These are phyloP conservation scores for Henckelia pumila DNA, from an alignment of 257 asterid genomes.

Conservation along the genomic window DNA sequence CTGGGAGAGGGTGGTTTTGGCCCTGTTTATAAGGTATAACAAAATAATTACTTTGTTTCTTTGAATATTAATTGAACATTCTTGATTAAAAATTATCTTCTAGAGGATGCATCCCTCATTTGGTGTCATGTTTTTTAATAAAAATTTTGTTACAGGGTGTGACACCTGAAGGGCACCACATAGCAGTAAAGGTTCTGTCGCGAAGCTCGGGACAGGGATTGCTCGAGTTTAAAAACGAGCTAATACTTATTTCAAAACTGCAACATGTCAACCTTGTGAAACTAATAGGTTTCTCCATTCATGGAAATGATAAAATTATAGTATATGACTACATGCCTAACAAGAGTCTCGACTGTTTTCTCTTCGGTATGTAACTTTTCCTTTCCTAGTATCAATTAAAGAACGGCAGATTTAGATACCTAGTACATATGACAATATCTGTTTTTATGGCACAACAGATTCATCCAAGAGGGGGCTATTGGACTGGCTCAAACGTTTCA, in stretches of 20 bases:
- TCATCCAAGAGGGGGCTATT: slow-evolving; percentile 28
- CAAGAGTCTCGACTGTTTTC: slow-evolving; percentile 57
- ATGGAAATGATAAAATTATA: slow-evolving; percentile 53
- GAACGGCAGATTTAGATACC: background rate
- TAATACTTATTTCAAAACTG: slow-evolving; percentile 53
- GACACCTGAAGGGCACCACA: slow-evolving; percentile 45
- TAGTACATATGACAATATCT: background rate
- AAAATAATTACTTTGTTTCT: background rate
- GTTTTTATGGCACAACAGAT: slow-evolving; percentile 17
- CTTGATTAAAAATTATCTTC: background rate
- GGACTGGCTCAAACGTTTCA: slow-evolving; percentile 36
- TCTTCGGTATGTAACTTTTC: slow-evolving; percentile 36
- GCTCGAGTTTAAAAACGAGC: slow-evolving; percentile 59
- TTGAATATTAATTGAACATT: background rate
- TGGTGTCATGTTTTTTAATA: too few relatives aligned
- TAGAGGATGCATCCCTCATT: background rate
- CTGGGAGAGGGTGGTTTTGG: slow-evolving; percentile 75
- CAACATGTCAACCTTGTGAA: slow-evolving; percentile 65
- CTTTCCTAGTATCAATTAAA: background rate
- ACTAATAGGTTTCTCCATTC: slow-evolving; percentile 53
- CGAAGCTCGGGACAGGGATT: slow-evolving; percentile 57
- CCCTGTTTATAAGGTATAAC: slow-evolving; percentile 50
- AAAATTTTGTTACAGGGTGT: slow-evolving; percentile 40
- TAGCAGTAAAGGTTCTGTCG: slow-evolving; percentile 63
- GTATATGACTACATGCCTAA: too few relatives aligned